These are phyloP conservation scores for Xylariales sp. DNA, from an alignment of 2,329 filamentous ascomycete genomes.

Conservation along the genomic window DNA sequence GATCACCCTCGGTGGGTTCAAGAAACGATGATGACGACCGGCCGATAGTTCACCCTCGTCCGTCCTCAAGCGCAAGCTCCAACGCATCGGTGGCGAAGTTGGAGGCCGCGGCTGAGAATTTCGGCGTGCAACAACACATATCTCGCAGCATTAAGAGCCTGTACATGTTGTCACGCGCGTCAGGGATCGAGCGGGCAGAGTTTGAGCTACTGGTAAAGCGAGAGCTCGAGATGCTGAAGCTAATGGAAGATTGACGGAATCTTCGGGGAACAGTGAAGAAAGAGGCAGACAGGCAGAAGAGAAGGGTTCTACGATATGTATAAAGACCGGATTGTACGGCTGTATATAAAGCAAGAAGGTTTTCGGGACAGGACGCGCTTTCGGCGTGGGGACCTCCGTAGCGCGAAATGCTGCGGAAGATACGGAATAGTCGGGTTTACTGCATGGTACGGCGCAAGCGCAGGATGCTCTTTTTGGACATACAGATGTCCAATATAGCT, in stretches of 20 bases:
- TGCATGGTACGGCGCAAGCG: no score
- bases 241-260: constrained; percentile 57
- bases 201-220: constrained; percentile 69
- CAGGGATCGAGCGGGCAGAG: constrained; percentile 69
- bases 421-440: no score
- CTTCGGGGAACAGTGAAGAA: no score
- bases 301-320: no score
- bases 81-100: constrained; percentile 59
- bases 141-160: constrained; percentile 73
- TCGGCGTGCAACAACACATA: constrained; percentile 75
- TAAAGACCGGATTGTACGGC: no score
- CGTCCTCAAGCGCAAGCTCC: constrained; percentile 54
- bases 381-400: no score
- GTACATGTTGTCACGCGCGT: constrained; percentile 64
- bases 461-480: no score
- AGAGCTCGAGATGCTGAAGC: constrained; percentile 65
- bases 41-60: constrained; percentile 41
- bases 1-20: constrained; percentile 30
- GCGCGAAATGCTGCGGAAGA: no score
- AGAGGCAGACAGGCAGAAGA: no score
- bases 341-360: no score
- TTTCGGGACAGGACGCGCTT: no score
- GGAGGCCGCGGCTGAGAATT: constrained; percentile 51
- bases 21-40: constrained; percentile 34
- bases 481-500: no score